These are phyloP conservation scores for Aspergillus conjunctus DNA, from an alignment of 495 filamentous ascomycete genomes.

Conservation along the genomic window DNA sequence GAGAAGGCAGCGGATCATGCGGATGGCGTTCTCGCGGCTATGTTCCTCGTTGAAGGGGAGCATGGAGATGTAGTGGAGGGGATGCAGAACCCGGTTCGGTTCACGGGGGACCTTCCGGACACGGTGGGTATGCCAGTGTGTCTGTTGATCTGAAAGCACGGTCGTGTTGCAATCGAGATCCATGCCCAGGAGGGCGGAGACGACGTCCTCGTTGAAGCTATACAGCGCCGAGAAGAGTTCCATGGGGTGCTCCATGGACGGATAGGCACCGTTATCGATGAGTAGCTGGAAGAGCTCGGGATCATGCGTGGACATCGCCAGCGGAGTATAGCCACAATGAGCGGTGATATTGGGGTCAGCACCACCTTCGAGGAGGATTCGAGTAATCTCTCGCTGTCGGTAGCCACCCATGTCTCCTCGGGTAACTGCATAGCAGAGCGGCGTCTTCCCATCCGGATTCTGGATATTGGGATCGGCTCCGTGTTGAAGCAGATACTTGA, in stretches of 20 bases:
- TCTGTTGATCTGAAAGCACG: constrained; percentile 15
- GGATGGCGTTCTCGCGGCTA: constrained; percentile 19
- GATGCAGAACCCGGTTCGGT: constrained; percentile 8
- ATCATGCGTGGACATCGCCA: constrained; percentile 24
- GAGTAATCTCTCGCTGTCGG: constrained; percentile 28
- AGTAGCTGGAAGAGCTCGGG: constrained; percentile 21
- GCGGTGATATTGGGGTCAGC: constrained; percentile 41
- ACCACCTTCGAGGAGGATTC: constrained; percentile 36
- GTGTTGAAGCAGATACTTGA: constrained; percentile 45
- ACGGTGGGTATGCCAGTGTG: constrained; percentile 24
- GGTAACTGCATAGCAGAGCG: constrained; percentile 41
- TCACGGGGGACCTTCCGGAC: constrained; percentile 1
- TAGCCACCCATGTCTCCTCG: constrained; percentile 11
- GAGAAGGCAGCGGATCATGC: constrained; percentile 18
- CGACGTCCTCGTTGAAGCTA: constrained; percentile 14
- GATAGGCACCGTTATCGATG: constrained; percentile 23
- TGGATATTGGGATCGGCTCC: constrained; percentile 42
- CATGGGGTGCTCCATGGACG: constrained; percentile 26
- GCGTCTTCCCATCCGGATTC: constrained; percentile 40
- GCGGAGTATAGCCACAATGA: constrained; percentile 22
- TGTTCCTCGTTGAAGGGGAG: constrained; percentile 24
- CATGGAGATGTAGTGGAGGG: constrained; percentile 27
- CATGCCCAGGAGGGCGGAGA: constrained; percentile 18
- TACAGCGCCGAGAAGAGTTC: constrained; percentile 23
- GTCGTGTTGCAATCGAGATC: constrained; percentile 25